A percentile compares a stretch with the other conserved stretches of the same genome.
These are phyloP conservation scores for Halophytophthora polymorphica DNA, from an alignment of 352 stramenopile genomes.

Conservation along the genomic window DNA sequence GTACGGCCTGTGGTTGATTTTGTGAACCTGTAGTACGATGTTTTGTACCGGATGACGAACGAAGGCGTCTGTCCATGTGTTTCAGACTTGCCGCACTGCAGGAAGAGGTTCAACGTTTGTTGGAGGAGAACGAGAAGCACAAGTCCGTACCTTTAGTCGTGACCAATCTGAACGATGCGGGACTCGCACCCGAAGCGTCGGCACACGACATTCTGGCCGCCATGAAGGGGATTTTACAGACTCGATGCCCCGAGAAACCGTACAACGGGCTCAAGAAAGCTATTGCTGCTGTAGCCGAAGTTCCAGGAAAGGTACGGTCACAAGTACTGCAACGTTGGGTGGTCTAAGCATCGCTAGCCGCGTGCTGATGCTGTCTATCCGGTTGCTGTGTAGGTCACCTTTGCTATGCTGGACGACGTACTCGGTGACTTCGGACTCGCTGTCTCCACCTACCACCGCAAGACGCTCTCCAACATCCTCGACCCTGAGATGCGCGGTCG, in stretches of 20 bases:
- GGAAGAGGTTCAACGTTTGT: constrained; percentile 19
- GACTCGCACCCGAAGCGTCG: constrained; percentile 40
- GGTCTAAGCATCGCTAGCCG: not conserved
- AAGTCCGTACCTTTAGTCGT: constrained; percentile 15
- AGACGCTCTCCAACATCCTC: constrained; percentile 42
- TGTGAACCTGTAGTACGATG: not conserved
- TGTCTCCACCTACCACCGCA: constrained; percentile 37
- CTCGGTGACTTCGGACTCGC: constrained; percentile 62
- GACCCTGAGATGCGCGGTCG: constrained; percentile 50
- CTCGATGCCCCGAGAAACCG: constrained; percentile 51
- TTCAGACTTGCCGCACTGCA: constrained; percentile 29
- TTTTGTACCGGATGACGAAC: not conserved
- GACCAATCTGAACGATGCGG: constrained; percentile 52
- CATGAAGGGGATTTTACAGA: constrained; percentile 64
- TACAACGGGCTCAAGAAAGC: constrained; percentile 85
- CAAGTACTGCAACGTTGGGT: too few species aligned
- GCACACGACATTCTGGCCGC: constrained; percentile 60
- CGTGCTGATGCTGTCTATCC: not conserved
- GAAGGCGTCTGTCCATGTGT: not conserved
- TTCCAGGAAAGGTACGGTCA: constrained; percentile 67
- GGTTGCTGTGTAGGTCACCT: constrained; percentile 36
- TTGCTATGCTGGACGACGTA: constrained; percentile 70
- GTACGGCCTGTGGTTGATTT: constrained; percentile 10
- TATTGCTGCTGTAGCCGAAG: constrained; percentile 58
- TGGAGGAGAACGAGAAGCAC: constrained; percentile 21